Conservation (phyloP, 2,329 filamentous ascomycete genomes). For the Chaetomiaceae sp. region DNA sequence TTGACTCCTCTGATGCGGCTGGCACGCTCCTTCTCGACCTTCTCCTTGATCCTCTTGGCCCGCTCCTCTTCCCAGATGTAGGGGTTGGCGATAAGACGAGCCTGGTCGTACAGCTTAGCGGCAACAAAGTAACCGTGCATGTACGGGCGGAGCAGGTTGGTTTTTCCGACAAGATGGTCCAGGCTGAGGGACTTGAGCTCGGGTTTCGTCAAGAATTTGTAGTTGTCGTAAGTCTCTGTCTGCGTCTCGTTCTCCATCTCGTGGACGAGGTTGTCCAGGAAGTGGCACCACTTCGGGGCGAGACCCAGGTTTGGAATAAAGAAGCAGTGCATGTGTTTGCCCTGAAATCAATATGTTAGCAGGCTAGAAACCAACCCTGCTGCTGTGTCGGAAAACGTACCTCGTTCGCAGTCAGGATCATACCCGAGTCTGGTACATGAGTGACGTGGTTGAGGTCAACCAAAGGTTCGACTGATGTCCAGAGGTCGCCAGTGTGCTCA, state of each 20-base stretch:
- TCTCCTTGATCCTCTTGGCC: constrained; percentile 85
- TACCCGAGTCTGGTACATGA: constrained; percentile 87
- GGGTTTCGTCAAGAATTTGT: constrained; percentile 90
- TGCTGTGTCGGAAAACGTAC: constrained; percentile 13
- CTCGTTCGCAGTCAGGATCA: constrained; percentile 95
- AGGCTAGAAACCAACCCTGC: too few relatives aligned
- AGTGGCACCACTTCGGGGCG: constrained; percentile 91
- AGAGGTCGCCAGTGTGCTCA: constrained; percentile 72
- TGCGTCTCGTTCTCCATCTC: constrained; percentile 87
- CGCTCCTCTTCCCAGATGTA: constrained; percentile 91
- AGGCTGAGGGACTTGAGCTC: constrained; percentile 83
- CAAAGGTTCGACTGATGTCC: constrained; percentile 91
- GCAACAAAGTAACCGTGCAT: constrained; percentile 99
- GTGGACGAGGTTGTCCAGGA: constrained; percentile 95
- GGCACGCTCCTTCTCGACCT: constrained; percentile 95
- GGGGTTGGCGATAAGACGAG: constrained; percentile 85
- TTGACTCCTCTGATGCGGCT: constrained; percentile 90
- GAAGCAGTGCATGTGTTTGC: constrained; percentile 61
- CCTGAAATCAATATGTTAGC: constrained; percentile 34
- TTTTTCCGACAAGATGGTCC: constrained; percentile 84
- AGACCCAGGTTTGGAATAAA: constrained; percentile 91
- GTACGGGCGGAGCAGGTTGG: constrained; percentile 84
- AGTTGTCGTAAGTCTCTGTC: constrained; percentile 93
- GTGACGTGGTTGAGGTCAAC: constrained; percentile 94
- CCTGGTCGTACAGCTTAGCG: constrained; percentile 92